Evolutionary conservation across 139 green algal genomes (phyloP).

Genomic region (Monoraphidium neglectum): DNA sequence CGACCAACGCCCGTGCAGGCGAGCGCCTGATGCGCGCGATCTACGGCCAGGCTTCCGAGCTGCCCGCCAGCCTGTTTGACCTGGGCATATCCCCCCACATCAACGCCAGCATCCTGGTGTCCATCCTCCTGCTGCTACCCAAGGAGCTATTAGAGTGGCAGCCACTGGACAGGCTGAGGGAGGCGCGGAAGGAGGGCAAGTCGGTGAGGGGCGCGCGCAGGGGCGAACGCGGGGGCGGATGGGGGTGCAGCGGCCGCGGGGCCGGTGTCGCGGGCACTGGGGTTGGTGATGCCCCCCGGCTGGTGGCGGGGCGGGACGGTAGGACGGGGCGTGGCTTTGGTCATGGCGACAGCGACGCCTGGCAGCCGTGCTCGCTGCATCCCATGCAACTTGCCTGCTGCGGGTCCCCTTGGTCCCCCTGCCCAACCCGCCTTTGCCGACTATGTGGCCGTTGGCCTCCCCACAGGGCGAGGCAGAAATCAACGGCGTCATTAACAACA

Average conservation of each 20-base stretch:
- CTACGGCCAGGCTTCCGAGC: constrained; percentile 44
- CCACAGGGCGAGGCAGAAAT: constrained; percentile 52
- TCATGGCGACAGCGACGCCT: no score
- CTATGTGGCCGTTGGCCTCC: not conserved
- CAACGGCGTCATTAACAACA: constrained; percentile 39
- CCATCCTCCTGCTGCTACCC: constrained; percentile 37
- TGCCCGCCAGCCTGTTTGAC: constrained; percentile 60
- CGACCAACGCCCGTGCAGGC: constrained; percentile 30
- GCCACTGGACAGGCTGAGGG: constrained; percentile 39
- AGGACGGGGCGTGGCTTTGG: no score
- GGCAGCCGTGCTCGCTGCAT: no score
- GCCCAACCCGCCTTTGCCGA: no score
- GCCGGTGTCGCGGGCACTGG: no score
- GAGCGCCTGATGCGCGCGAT: constrained; percentile 54
- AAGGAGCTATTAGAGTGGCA: constrained; percentile 29
- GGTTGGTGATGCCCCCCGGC: no score
- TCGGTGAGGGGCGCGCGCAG: constrained; percentile 20
- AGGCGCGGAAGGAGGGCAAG: constrained; percentile 56
- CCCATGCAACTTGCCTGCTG: no score
- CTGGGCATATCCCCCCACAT: constrained; percentile 64
- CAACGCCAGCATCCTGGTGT: constrained; percentile 58
- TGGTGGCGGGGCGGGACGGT: no score
- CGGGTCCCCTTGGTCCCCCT: no score
- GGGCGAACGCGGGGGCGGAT: no score
- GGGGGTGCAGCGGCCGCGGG: no score